phyloP scores from a whole-genome alignment of 345 rosid genomes.

The Arabidopsis arenosa region DNA sequence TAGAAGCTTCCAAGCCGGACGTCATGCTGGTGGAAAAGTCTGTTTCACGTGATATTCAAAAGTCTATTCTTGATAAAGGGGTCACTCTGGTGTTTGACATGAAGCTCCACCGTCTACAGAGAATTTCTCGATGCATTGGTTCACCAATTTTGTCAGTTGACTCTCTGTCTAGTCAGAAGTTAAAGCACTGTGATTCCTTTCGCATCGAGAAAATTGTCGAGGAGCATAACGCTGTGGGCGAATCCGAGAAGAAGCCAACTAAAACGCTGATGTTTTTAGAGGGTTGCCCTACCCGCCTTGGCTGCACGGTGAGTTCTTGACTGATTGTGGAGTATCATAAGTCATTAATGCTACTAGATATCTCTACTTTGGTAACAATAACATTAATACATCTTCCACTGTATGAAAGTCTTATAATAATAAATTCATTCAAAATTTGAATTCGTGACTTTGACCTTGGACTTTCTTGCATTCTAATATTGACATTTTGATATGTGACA shows the following conservation, averaged over 20 bases:
- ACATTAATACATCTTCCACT: background rate
- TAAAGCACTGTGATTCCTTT: slow-evolving; percentile 84
- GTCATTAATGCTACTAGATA: background rate
- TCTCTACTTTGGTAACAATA: slow-evolving; percentile 15
- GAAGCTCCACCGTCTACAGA: slow-evolving; percentile 87
- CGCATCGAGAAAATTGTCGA: slow-evolving; percentile 78
- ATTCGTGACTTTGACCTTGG: background rate
- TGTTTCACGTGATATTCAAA: slow-evolving; percentile 84
- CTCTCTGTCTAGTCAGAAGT: slow-evolving; percentile 58
- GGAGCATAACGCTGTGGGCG: slow-evolving; percentile 68
- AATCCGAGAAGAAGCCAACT: slow-evolving; percentile 77
- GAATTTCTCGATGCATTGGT: slow-evolving; percentile 87
- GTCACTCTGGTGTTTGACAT: slow-evolving; percentile 87
- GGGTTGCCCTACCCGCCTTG: slow-evolving; percentile 80
- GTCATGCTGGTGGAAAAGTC: slow-evolving; percentile 89
- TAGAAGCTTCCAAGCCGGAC: slow-evolving; percentile 71
- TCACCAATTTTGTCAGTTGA: slow-evolving; percentile 67
- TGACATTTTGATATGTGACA: slow-evolving; percentile 48
- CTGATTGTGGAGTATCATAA: slow-evolving; percentile 14
- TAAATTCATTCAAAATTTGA: background rate
- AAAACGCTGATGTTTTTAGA: slow-evolving; percentile 94
- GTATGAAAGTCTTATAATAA: too few species aligned
- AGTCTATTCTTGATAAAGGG: slow-evolving; percentile 66
- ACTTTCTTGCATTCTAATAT: slow-evolving; percentile 30
- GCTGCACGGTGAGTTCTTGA: slow-evolving; percentile 82